Base-by-base conservation (phyloP, 2,329 filamentous ascomycete genomes). In the Clonostachys rhizophaga region DNA sequence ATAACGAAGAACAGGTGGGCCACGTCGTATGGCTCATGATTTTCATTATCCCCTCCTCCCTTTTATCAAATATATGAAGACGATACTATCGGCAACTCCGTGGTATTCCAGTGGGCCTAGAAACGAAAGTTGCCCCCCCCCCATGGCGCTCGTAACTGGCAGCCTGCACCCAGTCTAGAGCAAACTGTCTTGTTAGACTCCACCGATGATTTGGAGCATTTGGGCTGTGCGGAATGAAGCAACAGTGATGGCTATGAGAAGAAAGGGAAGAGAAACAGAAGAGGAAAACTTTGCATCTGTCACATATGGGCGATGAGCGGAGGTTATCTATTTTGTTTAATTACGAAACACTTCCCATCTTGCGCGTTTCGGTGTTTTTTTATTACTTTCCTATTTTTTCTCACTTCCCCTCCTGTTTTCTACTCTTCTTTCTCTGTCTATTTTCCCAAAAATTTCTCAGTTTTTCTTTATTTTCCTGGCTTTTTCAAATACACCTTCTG, bases 301-400 rank as follows among this genome's bases (percentile, higher is more conserved):
- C 46, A 44, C 16, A 35, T 33, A 59, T 51, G 57, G 56, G 58
- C 58, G 57, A 58, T 47, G 58, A 64, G 65, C 58, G 68, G 67
- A 63, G 66, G 65, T 65, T 66, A 69, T 68, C 68, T 74, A 75
- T 68, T 64, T 71, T 75, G 71, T 75, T 74, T 75, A 75, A 75
- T 75, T 67, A 71, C 59, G 67, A 71, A 67, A 60, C 51, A 55
- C 52, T 58, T 60, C 63, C 61, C 56, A 35, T 14, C 40, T 50
- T 34, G 47, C 39, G 40, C 43, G 36, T 47, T 49, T 52, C 46
- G 46, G 47, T 46, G 41, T 41, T 47, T 39, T 49, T 45, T 43
- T 57, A 59, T 62, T 60, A 56, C 24, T 20, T 34, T 47, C 33
- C 45, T 43, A 42, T 46, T 48, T 47, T 48, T 48, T 48, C 47